phyloP scores from a whole-genome alignment of 306 rosid species.

The Oxytropis ochrocephala region DNA sequence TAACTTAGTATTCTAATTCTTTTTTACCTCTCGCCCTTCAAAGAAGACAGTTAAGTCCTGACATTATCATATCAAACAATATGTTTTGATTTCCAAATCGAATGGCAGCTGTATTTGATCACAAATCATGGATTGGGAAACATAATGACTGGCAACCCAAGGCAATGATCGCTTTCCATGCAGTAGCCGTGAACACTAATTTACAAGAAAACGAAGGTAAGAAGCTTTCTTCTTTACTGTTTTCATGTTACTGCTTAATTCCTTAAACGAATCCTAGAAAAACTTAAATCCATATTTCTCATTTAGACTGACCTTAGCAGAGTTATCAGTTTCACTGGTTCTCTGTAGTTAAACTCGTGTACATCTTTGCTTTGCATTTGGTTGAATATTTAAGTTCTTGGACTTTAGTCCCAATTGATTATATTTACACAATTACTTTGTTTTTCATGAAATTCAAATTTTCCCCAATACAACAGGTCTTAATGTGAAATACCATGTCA shows the following conservation, averaged over 20 bases:
- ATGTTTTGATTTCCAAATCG: conserved; percentile 23
- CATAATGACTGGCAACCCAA: conserved; percentile 89
- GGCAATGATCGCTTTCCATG: conserved; percentile 74
- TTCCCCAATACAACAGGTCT: conserved; percentile 48
- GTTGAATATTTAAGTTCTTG: neutral
- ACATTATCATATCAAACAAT: neutral
- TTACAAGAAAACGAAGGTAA: conserved; percentile 90
- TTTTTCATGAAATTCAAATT: neutral
- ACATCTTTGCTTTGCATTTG: neutral
- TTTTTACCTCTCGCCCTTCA: neutral
- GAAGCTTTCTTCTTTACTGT: conserved; percentile 1
- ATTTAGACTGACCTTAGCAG: neutral
- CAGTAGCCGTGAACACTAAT: conserved; percentile 92
- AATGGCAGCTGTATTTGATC: conserved; percentile 67
- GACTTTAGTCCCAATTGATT: conserved; percentile 2
- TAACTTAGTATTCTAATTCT: neutral
- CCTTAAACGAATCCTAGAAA: conserved; percentile 5
- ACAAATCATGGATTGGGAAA: conserved; percentile 75
- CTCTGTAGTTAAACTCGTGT: neutral
- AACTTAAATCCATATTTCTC: neutral
- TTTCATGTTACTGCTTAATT: conserved; percentile 1
- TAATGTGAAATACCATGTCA: conserved; percentile 78
- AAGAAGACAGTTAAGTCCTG: neutral
- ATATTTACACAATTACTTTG: neutral
- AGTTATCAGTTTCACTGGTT: neutral